Evolutionary conservation across 345 rosid species (phyloP).

Genomic region (Mallotus nudiflorus): DNA sequence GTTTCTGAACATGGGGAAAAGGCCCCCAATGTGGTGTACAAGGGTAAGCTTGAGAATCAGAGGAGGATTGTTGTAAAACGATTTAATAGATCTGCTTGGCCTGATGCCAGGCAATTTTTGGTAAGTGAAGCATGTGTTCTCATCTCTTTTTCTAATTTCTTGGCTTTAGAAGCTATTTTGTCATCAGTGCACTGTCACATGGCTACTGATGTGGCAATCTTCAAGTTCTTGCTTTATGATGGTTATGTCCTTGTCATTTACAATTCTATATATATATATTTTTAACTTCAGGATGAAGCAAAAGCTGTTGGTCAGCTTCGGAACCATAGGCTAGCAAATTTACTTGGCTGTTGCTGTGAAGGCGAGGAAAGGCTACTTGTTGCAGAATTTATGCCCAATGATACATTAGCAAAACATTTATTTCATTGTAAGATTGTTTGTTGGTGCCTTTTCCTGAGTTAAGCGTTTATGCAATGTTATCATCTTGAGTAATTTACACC

Average conservation of each 20-base stretch:
- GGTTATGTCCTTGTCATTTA: not conserved
- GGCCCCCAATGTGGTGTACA: slow-evolving; percentile 49
- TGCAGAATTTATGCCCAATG: slow-evolving; percentile 51
- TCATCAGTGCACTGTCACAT: not conserved
- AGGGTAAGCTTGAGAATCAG: slow-evolving; percentile 46
- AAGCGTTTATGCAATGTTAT: not conserved
- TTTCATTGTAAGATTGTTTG: slow-evolving; percentile 44
- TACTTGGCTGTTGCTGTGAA: slow-evolving; percentile 51
- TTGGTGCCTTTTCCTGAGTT: not conserved
- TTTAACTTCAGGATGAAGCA: slow-evolving; percentile 42
- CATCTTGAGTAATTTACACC: not conserved
- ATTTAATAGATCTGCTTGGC: slow-evolving; percentile 49
- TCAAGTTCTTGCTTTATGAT: not conserved
- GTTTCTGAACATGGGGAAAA: slow-evolving; percentile 53
- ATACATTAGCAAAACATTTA: slow-evolving; percentile 48
- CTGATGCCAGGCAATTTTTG: slow-evolving; percentile 44
- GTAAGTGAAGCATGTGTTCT: slow-evolving; percentile 20
- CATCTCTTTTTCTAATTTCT: not conserved
- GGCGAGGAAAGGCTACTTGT: slow-evolving; percentile 49
- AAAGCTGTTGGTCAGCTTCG: slow-evolving; percentile 50
- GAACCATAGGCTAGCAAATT: slow-evolving; percentile 44
- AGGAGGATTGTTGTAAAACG: slow-evolving; percentile 43
- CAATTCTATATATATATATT: slow-evolving; percentile 1
- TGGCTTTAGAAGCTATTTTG: not conserved
- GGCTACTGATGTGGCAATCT: not conserved